Conservation (phyloP, 805 yeast genomes). For the Nakazawaea wyomingensis region DNA sequence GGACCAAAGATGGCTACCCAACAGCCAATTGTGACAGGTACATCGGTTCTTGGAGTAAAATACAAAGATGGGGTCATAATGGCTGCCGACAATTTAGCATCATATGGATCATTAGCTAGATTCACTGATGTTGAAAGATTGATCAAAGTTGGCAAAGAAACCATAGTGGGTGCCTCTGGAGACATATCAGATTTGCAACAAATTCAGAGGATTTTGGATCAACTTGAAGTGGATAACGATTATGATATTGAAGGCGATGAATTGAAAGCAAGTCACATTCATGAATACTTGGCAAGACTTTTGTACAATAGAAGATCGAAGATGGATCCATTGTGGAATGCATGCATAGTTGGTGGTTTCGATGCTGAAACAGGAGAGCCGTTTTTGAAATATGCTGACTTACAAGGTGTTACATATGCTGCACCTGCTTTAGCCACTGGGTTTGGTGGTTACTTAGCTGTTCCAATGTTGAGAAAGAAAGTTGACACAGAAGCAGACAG, state of each 20-base stretch:
- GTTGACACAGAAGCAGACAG: slow-evolving; percentile 78
- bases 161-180: slow-evolving; percentile 91
- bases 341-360: slow-evolving; percentile 84
- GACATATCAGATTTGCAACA: slow-evolving; percentile 93
- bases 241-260: slow-evolving; percentile 67
- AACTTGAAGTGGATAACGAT: slow-evolving; percentile 69
- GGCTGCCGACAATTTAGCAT: slow-evolving; percentile 92
- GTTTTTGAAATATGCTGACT: slow-evolving; percentile 79
- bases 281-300: slow-evolving; percentile 79
- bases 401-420: slow-evolving; percentile 85
- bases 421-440: slow-evolving; percentile 94
- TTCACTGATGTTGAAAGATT: slow-evolving; percentile 83
- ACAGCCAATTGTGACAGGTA: slow-evolving; percentile 93
- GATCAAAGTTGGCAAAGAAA: slow-evolving; percentile 74
- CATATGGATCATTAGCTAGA: slow-evolving; percentile 90
- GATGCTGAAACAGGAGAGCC: slow-evolving; percentile 60
- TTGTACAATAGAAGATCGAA: slow-evolving; percentile 85
- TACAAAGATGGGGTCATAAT: slow-evolving; percentile 85
- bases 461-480: slow-evolving; percentile 82
- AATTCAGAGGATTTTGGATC: slow-evolving; percentile 67
- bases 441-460: slow-evolving; percentile 90
- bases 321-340: slow-evolving; percentile 96
- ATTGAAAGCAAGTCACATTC: slow-evolving; percentile 81
- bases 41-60: slow-evolving; percentile 89
- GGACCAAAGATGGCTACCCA: slow-evolving; percentile 79